Evolutionary conservation across 345 rosid species (phyloP).

Genomic region (Cardamine resedifolia): DNA sequence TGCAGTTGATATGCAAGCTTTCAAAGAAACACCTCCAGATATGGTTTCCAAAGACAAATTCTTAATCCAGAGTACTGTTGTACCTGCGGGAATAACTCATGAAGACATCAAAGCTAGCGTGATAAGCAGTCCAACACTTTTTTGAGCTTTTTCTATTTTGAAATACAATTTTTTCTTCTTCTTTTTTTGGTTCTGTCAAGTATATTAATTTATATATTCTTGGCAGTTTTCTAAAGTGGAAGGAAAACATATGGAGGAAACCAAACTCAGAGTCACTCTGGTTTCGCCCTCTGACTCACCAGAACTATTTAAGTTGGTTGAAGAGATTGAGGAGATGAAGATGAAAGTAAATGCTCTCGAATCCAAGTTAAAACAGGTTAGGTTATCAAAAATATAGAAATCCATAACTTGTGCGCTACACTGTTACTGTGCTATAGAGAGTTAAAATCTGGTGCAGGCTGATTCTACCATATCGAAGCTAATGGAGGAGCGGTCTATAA

Average conservation of each 20-base stretch:
- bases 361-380: conserved; percentile 72
- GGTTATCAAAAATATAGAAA: conserved; percentile 29
- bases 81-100: conserved; percentile 65
- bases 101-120: conserved; percentile 63
- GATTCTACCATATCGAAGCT: conserved; percentile 66
- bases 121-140: conserved; percentile 43
- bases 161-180: neutral
- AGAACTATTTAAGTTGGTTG: conserved; percentile 47
- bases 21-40: conserved; percentile 62
- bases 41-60: conserved; percentile 94
- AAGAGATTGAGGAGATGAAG: conserved; percentile 69
- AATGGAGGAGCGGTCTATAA: conserved; percentile 53
- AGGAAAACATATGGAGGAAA: conserved; percentile 71
- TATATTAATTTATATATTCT: conserved; percentile 1
- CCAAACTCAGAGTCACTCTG: conserved; percentile 38
- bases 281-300: conserved; percentile 69
- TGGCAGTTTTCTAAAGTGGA: conserved; percentile 69
- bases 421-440: conserved; percentile 12
- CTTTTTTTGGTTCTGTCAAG: neutral
- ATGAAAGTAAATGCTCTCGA: conserved; percentile 61
- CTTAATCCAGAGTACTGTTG: conserved; percentile 82
- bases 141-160: conserved; percentile 17
- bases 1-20: conserved; percentile 96
- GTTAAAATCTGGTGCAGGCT: conserved; percentile 52
- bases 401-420: neutral